Evolutionary conservation across 306 rosid genomes (phyloP).

Genomic region (Senna tora): DNA sequence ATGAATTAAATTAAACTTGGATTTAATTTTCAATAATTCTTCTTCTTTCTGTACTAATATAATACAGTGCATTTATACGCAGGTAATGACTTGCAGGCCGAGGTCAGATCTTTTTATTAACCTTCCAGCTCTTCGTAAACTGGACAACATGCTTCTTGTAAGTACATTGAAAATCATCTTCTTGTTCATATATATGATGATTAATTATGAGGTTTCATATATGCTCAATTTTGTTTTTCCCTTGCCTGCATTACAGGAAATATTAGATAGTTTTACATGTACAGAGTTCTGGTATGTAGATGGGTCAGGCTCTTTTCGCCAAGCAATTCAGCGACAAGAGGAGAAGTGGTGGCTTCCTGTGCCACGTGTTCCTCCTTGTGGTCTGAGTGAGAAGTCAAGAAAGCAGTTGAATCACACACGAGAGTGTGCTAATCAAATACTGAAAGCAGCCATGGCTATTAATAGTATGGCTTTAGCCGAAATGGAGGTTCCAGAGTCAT

Average conservation of each 20-base stretch:
- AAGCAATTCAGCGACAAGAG: slow-evolving; percentile 73
- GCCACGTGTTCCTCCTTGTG: slow-evolving; percentile 79
- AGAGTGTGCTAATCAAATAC: slow-evolving; percentile 77
- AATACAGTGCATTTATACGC: slow-evolving; percentile 43
- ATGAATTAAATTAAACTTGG: slow-evolving; percentile 17
- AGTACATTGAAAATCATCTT: slow-evolving; percentile 37
- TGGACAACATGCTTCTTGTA: slow-evolving; percentile 95
- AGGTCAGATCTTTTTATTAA: slow-evolving; percentile 84
- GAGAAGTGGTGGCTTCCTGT: slow-evolving; percentile 99
- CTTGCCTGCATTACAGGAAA: slow-evolving; percentile 56
- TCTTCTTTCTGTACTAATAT: slow-evolving; percentile 51
- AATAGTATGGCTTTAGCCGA: slow-evolving; percentile 73
- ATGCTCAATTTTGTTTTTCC: too few relatives aligned
- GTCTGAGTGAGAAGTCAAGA: slow-evolving; percentile 69
- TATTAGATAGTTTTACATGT: slow-evolving; percentile 62
- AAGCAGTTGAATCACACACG: slow-evolving; percentile 76
- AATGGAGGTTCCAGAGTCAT: slow-evolving; percentile 88
- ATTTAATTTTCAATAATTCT: not conserved
- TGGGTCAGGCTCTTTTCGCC: slow-evolving; percentile 79
- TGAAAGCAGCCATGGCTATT: slow-evolving; percentile 88
- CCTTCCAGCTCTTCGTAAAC: slow-evolving; percentile 89
- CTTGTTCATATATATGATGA: slow-evolving; percentile 7
- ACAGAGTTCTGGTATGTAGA: slow-evolving; percentile 92
- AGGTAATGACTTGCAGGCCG: slow-evolving; percentile 96
- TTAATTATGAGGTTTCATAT: slow-evolving; percentile 2